A percentile compares a stretch with the other conserved stretches of the same genome.
Conservation (phyloP, 192 early-diverging fungal genomes). For the Diversispora eburnea region DNA sequence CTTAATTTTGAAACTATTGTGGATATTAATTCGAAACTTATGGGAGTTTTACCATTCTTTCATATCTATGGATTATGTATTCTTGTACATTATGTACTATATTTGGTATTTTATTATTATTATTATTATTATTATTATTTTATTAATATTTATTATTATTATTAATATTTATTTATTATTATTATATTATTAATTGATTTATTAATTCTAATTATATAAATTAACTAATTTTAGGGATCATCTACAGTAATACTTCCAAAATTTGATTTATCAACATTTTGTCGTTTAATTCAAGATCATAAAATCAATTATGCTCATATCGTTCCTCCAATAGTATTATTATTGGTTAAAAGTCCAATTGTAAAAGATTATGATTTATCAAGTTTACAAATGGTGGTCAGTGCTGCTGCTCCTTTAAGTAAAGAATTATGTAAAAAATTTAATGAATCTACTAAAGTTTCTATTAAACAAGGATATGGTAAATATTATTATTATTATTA, state of each 20-base stretch:
- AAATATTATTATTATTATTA: conserved; percentile 30
- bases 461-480: conserved; percentile 65
- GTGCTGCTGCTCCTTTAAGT: conserved; percentile 63
- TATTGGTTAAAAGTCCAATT: conserved; percentile 62
- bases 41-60: conserved; percentile 44
- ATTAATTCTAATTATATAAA: not conserved
- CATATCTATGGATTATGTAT: conserved; percentile 48
- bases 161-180: too few species aligned
- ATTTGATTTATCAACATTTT: conserved; percentile 58
- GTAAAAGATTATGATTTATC: conserved; percentile 61
- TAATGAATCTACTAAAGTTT: conserved; percentile 27
- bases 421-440: conserved; percentile 37
- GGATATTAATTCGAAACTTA: conserved; percentile 29
- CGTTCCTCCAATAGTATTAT: conserved; percentile 69
- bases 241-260: conserved; percentile 56
- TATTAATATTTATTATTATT: too few species aligned
- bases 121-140: too few species aligned
- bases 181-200: not conserved
- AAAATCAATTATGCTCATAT: conserved; percentile 40
- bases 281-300: conserved; percentile 50
- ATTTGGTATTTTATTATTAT: not conserved
- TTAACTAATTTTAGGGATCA: conserved; percentile 35
- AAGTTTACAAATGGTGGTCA: conserved; percentile 46
- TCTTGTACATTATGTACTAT: not conserved
- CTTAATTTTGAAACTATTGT: conserved; percentile 41